A percentile compares a stretch with the other conserved stretches of the same genome.
These are phyloP conservation scores for Cinnamomum chago DNA, from an alignment of 164 flowering plant genomes.

Conservation along the genomic window DNA sequence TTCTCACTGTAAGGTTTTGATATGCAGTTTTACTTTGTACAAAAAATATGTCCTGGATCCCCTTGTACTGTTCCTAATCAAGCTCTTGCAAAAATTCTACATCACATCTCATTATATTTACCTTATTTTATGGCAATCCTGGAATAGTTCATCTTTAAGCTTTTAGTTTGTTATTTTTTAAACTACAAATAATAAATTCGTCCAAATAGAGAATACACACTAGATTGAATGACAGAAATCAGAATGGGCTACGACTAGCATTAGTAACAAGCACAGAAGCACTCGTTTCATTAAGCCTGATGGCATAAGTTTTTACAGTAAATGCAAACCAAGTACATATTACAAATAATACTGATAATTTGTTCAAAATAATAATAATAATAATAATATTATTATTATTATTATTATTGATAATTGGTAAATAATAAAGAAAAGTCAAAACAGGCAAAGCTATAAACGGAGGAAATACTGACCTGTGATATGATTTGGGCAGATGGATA, in stretches of 20 bases:
- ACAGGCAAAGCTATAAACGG: neutral
- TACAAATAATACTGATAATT: too few relatives aligned
- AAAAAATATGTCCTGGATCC: neutral
- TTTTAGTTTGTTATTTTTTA: neutral
- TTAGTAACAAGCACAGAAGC: too few relatives aligned
- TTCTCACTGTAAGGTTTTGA: neutral
- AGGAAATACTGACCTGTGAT: slow-evolving; percentile 55
- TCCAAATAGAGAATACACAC: neutral
- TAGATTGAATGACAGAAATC: neutral
- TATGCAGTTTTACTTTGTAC: neutral
- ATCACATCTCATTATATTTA: too few relatives aligned
- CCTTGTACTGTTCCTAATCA: neutral
- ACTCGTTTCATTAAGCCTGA: too few relatives aligned
- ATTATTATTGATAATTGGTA: too few relatives aligned
- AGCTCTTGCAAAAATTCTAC: neutral
- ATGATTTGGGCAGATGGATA: slow-evolving; percentile 79
- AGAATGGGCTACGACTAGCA: too few relatives aligned
- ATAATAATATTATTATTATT: too few relatives aligned
- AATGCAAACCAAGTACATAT: too few relatives aligned
- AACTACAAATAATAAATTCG: neutral
- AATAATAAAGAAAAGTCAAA: neutral
- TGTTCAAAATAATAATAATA: too few relatives aligned
- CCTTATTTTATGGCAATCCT: too few relatives aligned
- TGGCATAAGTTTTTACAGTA: too few relatives aligned
- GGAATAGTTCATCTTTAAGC: neutral